Percentiles rank a stretch among this genome's conserved stretches.
phyloP scores from a whole-genome alignment of 805 yeast genomes.

The Wickerhamiella azyma region DNA sequence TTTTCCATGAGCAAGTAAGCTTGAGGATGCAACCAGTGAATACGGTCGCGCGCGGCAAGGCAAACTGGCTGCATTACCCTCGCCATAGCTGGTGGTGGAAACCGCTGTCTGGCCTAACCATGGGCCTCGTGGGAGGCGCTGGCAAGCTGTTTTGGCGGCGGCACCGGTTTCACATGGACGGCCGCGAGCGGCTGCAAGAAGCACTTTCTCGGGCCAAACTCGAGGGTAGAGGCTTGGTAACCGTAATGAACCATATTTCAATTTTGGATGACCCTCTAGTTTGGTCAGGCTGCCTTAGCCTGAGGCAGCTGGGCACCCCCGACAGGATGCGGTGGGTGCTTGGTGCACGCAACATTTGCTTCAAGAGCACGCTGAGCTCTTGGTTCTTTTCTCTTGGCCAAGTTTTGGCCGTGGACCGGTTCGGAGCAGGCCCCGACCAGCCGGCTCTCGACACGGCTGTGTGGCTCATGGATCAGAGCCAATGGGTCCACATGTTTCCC shows the following conservation, averaged over 20 bases:
- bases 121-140: constrained; percentile 47
- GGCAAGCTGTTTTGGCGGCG: constrained; percentile 50
- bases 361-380: constrained; percentile 26
- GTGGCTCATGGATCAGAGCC: constrained; percentile 30
- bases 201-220: constrained; percentile 49
- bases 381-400: constrained; percentile 75
- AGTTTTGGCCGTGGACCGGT: constrained; percentile 71
- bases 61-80: constrained; percentile 35
- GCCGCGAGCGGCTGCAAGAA: constrained; percentile 47
- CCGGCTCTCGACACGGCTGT: constrained; percentile 79
- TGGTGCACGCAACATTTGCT: constrained; percentile 87
- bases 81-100: constrained; percentile 50
- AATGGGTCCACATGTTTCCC: constrained; percentile 89
- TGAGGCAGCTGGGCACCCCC: constrained; percentile 41
- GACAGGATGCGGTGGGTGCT: constrained; percentile 82
- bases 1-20: constrained; percentile 46
- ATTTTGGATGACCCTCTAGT: constrained; percentile 73
- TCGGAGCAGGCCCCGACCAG: constrained; percentile 90
- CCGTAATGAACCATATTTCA: constrained; percentile 76
- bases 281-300: constrained; percentile 76
- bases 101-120: constrained; percentile 50
- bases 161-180: constrained; percentile 50
- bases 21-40: constrained; percentile 32
- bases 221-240: constrained; percentile 64
- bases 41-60: constrained; percentile 37